Percentiles rank a stretch among this genome's conserved stretches.
Evolutionary conservation across 768 basidiomycete species (phyloP).

Genomic region (Xerocomellus dryophilus): DNA sequence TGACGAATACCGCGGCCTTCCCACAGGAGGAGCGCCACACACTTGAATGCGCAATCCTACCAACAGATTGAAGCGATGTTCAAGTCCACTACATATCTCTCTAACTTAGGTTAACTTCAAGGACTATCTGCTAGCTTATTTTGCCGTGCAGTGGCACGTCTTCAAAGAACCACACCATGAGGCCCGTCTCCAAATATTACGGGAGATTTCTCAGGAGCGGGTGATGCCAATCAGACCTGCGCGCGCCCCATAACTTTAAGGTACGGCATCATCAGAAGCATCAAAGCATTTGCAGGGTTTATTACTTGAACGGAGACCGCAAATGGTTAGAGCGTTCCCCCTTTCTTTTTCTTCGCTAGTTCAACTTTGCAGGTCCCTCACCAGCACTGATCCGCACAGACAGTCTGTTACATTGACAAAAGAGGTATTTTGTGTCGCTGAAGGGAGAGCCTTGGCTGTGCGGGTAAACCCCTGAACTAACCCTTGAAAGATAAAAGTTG

Average conservation of each 20-base stretch:
- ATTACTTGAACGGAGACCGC: not conserved
- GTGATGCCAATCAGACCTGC: slow-evolving; percentile 1
- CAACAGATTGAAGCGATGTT: not conserved
- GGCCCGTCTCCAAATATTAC: not conserved
- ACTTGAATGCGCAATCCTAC: not conserved
- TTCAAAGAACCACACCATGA: not conserved
- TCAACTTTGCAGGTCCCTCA: not conserved
- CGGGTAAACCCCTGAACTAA: too few relatives aligned
- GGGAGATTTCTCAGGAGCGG: not conserved
- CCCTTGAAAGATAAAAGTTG: too few relatives aligned
- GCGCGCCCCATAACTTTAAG: too few relatives aligned
- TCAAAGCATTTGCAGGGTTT: too few relatives aligned
- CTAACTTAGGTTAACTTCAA: not conserved
- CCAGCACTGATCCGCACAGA: too few relatives aligned
- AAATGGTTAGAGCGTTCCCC: not conserved
- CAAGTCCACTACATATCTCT: not conserved
- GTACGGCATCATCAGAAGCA: slow-evolving; percentile 2
- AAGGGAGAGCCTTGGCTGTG: too few relatives aligned
- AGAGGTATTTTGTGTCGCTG: too few relatives aligned
- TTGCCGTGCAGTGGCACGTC: not conserved
- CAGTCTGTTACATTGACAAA: too few relatives aligned
- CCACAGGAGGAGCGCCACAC: not conserved
- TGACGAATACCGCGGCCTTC: not conserved
- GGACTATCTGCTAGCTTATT: not conserved
- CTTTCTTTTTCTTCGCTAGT: not conserved